phyloP scores from a whole-genome alignment of 768 basidiomycete genomes.

The Agaricus sinodeliciosus region DNA sequence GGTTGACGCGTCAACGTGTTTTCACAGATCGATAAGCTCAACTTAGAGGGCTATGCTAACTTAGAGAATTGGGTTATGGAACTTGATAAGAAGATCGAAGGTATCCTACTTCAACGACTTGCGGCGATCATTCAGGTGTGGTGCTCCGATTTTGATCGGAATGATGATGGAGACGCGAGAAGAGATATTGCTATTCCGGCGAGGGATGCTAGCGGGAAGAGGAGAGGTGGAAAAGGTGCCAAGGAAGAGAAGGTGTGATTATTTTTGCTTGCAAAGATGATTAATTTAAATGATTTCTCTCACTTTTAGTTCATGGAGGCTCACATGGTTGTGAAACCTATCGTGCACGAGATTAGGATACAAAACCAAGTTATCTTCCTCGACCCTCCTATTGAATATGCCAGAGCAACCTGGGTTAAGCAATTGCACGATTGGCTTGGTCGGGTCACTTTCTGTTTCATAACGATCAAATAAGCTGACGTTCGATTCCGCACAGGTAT shows the following conservation, averaged over 20 bases:
- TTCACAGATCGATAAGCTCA: slow-evolving; percentile 83
- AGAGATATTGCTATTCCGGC: slow-evolving; percentile 44
- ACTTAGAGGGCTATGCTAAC: slow-evolving; percentile 93
- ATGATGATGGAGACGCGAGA: slow-evolving; percentile 63
- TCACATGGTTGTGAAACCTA: slow-evolving; percentile 72
- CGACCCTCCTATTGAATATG: slow-evolving; percentile 95
- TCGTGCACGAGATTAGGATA: slow-evolving; percentile 95
- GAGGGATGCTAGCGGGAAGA: slow-evolving; percentile 56
- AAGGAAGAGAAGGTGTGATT: slow-evolving; percentile 73
- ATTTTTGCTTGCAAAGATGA: background rate
- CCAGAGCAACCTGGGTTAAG: slow-evolving; percentile 82
- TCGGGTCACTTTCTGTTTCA: slow-evolving; percentile 19
- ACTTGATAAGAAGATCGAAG: slow-evolving; percentile 78
- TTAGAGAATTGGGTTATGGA: slow-evolving; percentile 89
- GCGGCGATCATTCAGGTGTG: slow-evolving; percentile 76
- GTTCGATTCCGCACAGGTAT: slow-evolving; percentile 43
- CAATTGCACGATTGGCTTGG: slow-evolving; percentile 90
- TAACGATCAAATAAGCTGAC: slow-evolving; percentile 1
- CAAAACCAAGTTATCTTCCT: slow-evolving; percentile 98
- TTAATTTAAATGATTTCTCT: background rate
- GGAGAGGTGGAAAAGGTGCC: slow-evolving; percentile 59
- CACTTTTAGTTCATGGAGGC: slow-evolving; percentile 57
- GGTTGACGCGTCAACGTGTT: background rate
- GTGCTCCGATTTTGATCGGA: slow-evolving; percentile 81
- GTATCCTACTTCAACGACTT: slow-evolving; percentile 69